Evolutionary conservation across 495 filamentous ascomycete genomes (phyloP).

Genomic region (Hyaloscypha hepaticicola): DNA sequence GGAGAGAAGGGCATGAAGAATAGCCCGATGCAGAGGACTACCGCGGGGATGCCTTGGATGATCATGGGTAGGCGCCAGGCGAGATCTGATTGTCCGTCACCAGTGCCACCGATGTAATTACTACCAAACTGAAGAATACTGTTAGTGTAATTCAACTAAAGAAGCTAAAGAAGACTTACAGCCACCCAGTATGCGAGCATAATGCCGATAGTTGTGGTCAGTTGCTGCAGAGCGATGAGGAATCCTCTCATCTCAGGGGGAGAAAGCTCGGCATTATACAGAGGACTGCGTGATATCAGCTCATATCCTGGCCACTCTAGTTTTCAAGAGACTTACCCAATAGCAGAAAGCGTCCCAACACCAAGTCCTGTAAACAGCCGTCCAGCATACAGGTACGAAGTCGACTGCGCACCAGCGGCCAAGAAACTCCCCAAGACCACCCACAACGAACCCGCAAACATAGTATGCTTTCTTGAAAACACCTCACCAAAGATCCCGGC

Average conservation of each 20-base stretch:
- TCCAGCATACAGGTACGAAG: constrained; percentile 26
- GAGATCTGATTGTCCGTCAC: constrained; percentile 40
- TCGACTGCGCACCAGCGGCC: constrained; percentile 24
- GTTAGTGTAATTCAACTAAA: background rate
- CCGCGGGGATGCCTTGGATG: constrained; percentile 45
- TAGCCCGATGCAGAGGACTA: constrained; percentile 42
- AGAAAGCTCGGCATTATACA: constrained; percentile 35
- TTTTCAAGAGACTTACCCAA: constrained; percentile 11
- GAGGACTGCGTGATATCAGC: constrained; percentile 11
- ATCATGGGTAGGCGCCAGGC: constrained; percentile 48
- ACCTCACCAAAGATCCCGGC: constrained; percentile 28
- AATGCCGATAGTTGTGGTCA: constrained; percentile 32
- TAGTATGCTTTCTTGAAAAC: constrained; percentile 31
- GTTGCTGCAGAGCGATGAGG: constrained; percentile 31
- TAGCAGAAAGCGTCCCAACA: constrained; percentile 27
- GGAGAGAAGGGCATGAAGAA: constrained; percentile 43
- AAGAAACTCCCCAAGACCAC: constrained; percentile 29
- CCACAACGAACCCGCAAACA: constrained; percentile 27
- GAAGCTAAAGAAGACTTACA: background rate
- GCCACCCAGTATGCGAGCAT: constrained; percentile 34
- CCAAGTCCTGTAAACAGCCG: constrained; percentile 31
- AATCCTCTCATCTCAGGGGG: constrained; percentile 31
- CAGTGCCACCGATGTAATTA: constrained; percentile 51
- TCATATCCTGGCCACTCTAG: background rate
- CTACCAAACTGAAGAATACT: constrained; percentile 18